These are phyloP conservation scores for Phialemonium atrogriseum DNA, from an alignment of 2,329 filamentous ascomycete genomes.

Conservation along the genomic window DNA sequence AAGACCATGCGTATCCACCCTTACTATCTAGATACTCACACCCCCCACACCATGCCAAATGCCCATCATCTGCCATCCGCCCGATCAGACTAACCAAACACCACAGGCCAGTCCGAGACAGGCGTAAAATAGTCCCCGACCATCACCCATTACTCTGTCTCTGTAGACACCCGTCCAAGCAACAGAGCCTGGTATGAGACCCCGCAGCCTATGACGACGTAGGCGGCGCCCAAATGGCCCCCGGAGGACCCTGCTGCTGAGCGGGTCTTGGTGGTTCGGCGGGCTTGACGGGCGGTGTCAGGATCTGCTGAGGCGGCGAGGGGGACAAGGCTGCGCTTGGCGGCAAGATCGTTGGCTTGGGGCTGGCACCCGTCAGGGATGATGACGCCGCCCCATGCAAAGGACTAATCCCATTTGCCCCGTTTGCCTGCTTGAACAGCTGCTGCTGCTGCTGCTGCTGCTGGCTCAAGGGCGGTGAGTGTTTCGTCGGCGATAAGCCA, in stretches of 20 bases:
- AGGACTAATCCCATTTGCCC: too few relatives aligned
- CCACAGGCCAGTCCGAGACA: too few relatives aligned
- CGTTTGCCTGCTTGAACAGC: slow-evolving; percentile 1
- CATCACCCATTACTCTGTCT: not conserved
- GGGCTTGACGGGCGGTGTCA: slow-evolving; percentile 54
- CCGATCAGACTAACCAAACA: too few relatives aligned
- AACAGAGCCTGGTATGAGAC: not conserved
- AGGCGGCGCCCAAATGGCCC: too few relatives aligned
- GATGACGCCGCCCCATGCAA: slow-evolving; percentile 1
- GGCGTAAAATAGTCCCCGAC: too few relatives aligned
- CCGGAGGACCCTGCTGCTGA: too few relatives aligned
- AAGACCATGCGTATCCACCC: too few relatives aligned
- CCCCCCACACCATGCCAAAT: too few relatives aligned
- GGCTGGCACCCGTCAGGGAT: slow-evolving; percentile 20
- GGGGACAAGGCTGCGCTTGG: slow-evolving; percentile 50
- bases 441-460: slow-evolving; percentile 15
- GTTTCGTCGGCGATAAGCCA: slow-evolving; percentile 44
- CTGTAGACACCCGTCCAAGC: too few relatives aligned
- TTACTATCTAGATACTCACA: too few relatives aligned
- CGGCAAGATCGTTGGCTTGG: slow-evolving; percentile 41
- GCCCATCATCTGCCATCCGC: too few relatives aligned
- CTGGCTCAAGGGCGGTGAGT: slow-evolving; percentile 34
- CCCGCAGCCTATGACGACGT: not conserved
- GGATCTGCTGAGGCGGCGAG: slow-evolving; percentile 45
- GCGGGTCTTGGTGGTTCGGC: slow-evolving; percentile 21